Evolutionary conservation across 2,329 filamentous ascomycete genomes (phyloP), one percentile per base, ranked within the genome.

Genomic region (Diaporthe citrichinensis): DNA sequence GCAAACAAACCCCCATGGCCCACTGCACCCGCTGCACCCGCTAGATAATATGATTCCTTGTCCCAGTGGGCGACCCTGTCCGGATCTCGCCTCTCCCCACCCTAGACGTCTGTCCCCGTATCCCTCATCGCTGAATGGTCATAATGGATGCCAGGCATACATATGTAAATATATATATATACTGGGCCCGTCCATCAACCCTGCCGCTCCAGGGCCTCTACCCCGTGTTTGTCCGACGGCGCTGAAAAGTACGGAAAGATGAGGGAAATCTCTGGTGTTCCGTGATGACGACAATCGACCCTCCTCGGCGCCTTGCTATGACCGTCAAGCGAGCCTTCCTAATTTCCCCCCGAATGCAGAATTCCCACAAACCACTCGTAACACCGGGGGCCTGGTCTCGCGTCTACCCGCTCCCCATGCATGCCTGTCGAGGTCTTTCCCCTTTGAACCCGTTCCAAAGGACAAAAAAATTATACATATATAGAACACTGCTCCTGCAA

Each of bases 401-500:
- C n/a, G 65, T 55, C 49, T 69, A 49, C 7, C 46, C 36, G 65
- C 65, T 39, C 65, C 46, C 28, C 36, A 69, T 69, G 34, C 65
- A 68, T 25, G 31, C 65, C 31, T 53, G 46, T 55, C 15, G 15
- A 53, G 46, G 14, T 55, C 34, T 51, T 68, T 25, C 62, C 65
- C 65, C 12, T 25, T 53, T 53, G 65, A 55, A 41, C 34, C 23
- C 49, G 34, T 69, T n/a, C 25, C 65, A 55, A 55, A 69, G 49
- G 65, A 69, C 65, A 31, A 69, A 69, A 69, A 20, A 39, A 69
- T 69, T 69, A 69, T 55, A 69, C 65, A 69, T 15, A 41, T 12
- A 15, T 55, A 39, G 55, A 69, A 69, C 46, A 55, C n/a, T 55
- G n/a, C 34, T 31, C 41, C 9, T 53, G 31, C 20, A 34, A 36